A percentile compares a stretch with the other conserved stretches of the same genome.
These are phyloP conservation scores for Metschnikowia rubicola DNA, from an alignment of 805 yeast genomes.

Conservation along the genomic window DNA sequence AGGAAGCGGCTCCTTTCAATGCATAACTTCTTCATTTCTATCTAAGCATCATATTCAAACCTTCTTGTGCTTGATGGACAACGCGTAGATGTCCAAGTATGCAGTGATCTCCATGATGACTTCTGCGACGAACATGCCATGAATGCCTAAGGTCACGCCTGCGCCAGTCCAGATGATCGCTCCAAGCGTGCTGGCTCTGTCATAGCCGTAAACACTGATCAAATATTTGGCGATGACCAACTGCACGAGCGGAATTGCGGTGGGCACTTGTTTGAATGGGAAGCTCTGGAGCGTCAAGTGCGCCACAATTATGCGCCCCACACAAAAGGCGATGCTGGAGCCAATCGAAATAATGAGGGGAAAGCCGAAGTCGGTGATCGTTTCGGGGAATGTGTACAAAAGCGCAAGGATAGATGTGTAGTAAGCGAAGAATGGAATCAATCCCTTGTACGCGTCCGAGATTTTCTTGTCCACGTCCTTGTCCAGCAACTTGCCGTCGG, in stretches of 20 bases:
- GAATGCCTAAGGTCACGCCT: conserved; percentile 64
- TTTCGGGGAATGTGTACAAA: conserved; percentile 48
- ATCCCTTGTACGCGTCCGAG: conserved; percentile 45
- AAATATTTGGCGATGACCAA: conserved; percentile 32
- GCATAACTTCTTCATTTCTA: background rate
- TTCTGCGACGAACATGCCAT: conserved; percentile 69
- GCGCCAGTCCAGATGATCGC: conserved; percentile 63
- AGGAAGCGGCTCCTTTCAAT: background rate
- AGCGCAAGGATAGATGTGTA: conserved; percentile 47
- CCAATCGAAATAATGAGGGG: conserved; percentile 72
- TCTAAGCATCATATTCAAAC: conserved; percentile 18
- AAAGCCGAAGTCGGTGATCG: conserved; percentile 42
- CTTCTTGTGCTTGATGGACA: conserved; percentile 77
- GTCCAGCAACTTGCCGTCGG: conserved; percentile 20
- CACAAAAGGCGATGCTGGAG: conserved; percentile 72
- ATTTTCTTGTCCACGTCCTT: conserved; percentile 33
- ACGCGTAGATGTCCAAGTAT: conserved; percentile 80
- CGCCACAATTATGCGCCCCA: conserved; percentile 86
- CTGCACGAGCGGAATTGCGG: conserved; percentile 60
- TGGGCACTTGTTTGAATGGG: conserved; percentile 71
- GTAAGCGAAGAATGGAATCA: conserved; percentile 65
- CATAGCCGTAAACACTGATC: conserved; percentile 35
- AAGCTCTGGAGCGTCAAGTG: conserved; percentile 79
- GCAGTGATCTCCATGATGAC: conserved; percentile 76
- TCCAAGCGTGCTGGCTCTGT: conserved; percentile 41